Base-by-base conservation (phyloP, 495 filamentous ascomycete genomes). In the Penicillium subrubescens region DNA sequence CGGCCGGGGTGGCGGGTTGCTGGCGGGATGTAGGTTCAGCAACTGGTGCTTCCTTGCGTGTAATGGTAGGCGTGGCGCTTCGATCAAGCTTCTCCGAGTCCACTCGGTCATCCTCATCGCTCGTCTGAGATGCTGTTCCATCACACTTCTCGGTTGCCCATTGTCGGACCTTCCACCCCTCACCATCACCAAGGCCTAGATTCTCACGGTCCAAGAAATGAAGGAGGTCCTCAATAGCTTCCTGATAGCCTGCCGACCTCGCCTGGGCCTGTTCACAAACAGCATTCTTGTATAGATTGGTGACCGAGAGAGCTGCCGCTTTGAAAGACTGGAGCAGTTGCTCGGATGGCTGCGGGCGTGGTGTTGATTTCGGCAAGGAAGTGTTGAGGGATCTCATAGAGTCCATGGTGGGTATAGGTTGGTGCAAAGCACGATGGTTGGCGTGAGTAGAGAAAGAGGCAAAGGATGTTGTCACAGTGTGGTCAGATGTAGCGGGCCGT, bases 211-310 rank as follows among this genome's bases (percentile, higher is more conserved):
- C 92, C 31, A 98, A 82, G 67, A 97, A 97, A 15, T 83, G 74
- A 3, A 97, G 75, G 5, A 99, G 77, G 63, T 98, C 95, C 59
- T 97, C 93, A 52, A 99, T 82, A 29, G 93, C 96, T 63, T 98
- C 93, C 71, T 97, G 93, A 69, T 97, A 98, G 6, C 96, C 96
- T 43, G 90, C 87, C 11, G 84, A 78, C 25, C 88, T 87, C 19
- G 93, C 84, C 64, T 89, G 88, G n/a, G 87, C 81, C 67, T 92
- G 87, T 23, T 92, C 90, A 58, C 86, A 81, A 2, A 89, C 89
- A 17, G 94, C 93, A 57, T 88, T 92, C 75, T 97, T 97, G 79
- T 97, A 98, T 33, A 99, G 88, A 66, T 93, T 94, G 52, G 96
- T 98, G 57, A 98, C 94, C 3, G 96, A 96, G 23, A 97, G 82